Evolutionary conservation across 2,329 filamentous ascomycete genomes (phyloP), one percentile per base, ranked within the genome.

Genomic region (Xylariaceae sp.): DNA sequence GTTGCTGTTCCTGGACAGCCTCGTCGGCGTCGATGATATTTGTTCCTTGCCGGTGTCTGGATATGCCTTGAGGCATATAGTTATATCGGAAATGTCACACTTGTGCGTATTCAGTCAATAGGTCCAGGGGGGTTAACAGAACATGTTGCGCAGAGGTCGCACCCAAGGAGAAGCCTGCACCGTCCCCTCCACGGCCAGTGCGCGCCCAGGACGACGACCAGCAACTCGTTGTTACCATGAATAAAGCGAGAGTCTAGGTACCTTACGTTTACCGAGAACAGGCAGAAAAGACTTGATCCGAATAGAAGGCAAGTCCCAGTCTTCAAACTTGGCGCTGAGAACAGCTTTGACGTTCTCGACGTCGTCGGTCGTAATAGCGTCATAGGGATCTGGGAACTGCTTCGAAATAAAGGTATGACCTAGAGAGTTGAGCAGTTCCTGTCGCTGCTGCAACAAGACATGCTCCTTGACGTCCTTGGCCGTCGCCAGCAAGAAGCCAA

Each of bases 291-390:
- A 54, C 16, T 54, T 46, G 9, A 64, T 50, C 4, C 68, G 54
- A 15, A 62, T 50, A 2, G 51, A 55, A 0, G 59, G 68, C 16
- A 77, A 53, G 12, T 55, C 60, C 60, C 71, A 82, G 42, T 76
- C 70, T 27, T 72, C 67, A 51, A 59, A 59, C 14, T 69, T 61
- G 1, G 65, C 67, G 3, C 69, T 65, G 6, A 81, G 63, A 2
- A 79, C 59, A 0, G 73, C 61, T 53, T 78, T 76, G 33, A 81
- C 50, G 47, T 80, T 81, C 16, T 56, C 53, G 0, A 52, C 50
- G 11, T 59, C 56, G 28, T 54, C 51, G 5, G 55, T 57, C 3
- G 38, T 39, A 12, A 59, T 38, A 2, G 33, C 37, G 3, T 42
- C 33, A 3, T 8, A 14, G 28, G 30, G 27, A 8, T 47, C 52